Base-by-base conservation (phyloP, 2,329 filamentous ascomycete genomes). In the Trichoderma lentiforme region DNA sequence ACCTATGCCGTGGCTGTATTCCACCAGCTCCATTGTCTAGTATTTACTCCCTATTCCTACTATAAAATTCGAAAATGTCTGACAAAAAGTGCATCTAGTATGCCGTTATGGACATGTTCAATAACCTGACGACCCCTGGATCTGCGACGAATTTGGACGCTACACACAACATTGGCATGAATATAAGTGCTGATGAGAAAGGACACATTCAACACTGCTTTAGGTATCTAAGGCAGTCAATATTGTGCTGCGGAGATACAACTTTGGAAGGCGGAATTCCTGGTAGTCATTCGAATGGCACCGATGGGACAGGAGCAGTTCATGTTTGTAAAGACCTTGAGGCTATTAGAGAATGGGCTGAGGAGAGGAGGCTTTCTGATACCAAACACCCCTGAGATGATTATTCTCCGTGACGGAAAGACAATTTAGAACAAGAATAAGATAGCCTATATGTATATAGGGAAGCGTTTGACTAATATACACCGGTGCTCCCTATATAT, bases 21-120 rank as follows among this genome's bases (percentile, higher is more conserved):
- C 26, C 65, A 68, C 11, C 65, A 68, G 26, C 53, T 68, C 24
- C 65, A 68, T 21, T 68, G 65, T 30, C 39, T 68, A 34, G 65
- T 68, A 68, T 14, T 57, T 68, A n/a, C 15, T 24, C 21, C 4
- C 34, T 4, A 14, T 12, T 30, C 28, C 12, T 24, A 4, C 3
- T 21, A 8, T 11, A 30, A 14, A 0, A 3, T 15, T 7, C 21
- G 11, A 2, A 5, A 28, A 21, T 15, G 8, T 58, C 36, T 15
- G 21, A 56, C 15, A 26, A 39, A 4, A 15, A 32, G 4, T 18
- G n/a, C 30, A 14, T 32, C 18, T 58, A 68, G 65, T 68, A 68
- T 3, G 24, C 24, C 0, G 26, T 68, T 11, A 68, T 68, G 65
- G 65, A 68, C 39, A 58, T 68, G 65, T 68, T 47, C 5, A 68